A percentile compares a stretch with the other conserved stretches of the same genome.
Evolutionary conservation across 73 alveolate species (phyloP).

Genomic region (Paramecium pentaurelia): DNA sequence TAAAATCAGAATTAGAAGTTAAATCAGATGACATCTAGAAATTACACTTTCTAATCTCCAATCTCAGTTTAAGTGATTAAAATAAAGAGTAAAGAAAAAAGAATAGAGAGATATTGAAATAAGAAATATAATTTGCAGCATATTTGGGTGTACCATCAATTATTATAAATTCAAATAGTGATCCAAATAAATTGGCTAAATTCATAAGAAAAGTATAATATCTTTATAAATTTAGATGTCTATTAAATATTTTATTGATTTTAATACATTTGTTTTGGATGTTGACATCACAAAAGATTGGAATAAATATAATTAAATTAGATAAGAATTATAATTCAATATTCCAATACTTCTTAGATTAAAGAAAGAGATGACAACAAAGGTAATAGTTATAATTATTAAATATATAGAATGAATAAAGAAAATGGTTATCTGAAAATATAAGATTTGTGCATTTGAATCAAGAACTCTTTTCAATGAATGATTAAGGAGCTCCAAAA

Average conservation of each 20-base stretch:
- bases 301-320: background rate
- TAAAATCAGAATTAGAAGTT: conserved; percentile 28
- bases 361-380: background rate
- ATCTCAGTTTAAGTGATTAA: background rate
- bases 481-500: conserved; percentile 13
- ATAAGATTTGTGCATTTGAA: background rate
- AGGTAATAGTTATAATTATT: background rate
- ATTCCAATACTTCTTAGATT: background rate
- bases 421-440: conserved; percentile 38
- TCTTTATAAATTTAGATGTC: background rate
- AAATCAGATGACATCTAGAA: background rate
- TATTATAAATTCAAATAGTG: background rate
- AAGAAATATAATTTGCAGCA: conserved; percentile 29
- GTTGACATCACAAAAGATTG: background rate
- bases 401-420: background rate
- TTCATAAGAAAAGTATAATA: background rate
- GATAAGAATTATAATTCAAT: background rate
- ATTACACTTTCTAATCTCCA: background rate
- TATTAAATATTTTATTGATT: background rate
- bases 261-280: background rate
- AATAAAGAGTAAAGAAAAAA: background rate
- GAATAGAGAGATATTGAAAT: background rate
- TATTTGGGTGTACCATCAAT: conserved; percentile 35
- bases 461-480: background rate
- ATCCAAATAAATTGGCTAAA: background rate